Evolutionary conservation across 2,329 filamentous ascomycete species (phyloP), one percentile per base, ranked within the genome.

Genomic region (Epichloe hybrida): DNA sequence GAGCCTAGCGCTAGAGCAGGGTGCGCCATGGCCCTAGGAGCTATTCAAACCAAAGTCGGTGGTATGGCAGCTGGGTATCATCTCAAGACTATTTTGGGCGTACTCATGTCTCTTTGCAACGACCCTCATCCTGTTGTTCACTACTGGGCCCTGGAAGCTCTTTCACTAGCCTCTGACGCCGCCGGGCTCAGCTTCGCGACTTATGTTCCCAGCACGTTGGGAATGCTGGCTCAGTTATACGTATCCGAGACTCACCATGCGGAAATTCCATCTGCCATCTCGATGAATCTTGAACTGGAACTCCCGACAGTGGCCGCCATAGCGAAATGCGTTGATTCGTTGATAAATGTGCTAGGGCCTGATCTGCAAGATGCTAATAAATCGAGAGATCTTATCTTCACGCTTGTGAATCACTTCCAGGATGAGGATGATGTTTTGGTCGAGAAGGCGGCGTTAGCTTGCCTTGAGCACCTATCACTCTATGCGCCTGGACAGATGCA

Each of bases 51-150:
- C 17, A 89, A 95, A 64, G 86, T 98, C 36, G 94, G 93, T 52
- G 91, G 93, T 51, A 97, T 98, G 90, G 93, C 93, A 49, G 93
- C 93, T 50, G 89, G 90, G 3, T 89, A 93, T 59, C 93, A 98
- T 64, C 75, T 98, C 48, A 97, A 97, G 71, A 96, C 89, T 1
- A 96, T 98, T 47, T 78, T 96, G n/a, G 86, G 91, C 17, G 94
- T 98, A 39, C 72, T 98, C n/a, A 95, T 97, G 86, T 97, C 93
- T 7, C 76, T 98, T 9, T 91, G 89, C 65, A 95, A 90, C 58
- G 93, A 98, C 62, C 88, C 91, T 20, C 93, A 98, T 64, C 90
- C 93, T 0, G 83, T 87, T 0, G 93, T 98, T 8, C 93, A 98
- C 66, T 95, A 91, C 63, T 97, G 90, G 89, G 91, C 94, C 3